Conservation (phyloP, 306 rosid genomes). For the Medicago lupulina region DNA sequence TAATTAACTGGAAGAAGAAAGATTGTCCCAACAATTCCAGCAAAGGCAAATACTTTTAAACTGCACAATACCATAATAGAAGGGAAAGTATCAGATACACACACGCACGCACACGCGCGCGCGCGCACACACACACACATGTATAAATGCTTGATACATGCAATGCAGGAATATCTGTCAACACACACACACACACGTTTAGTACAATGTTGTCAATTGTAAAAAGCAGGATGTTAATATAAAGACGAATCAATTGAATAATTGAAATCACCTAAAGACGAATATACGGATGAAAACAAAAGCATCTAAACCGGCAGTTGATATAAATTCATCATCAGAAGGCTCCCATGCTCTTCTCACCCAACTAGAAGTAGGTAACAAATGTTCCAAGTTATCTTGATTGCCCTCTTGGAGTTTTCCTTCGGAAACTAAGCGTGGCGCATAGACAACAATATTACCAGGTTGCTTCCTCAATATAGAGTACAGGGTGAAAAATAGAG, state of each 20-base stretch:
- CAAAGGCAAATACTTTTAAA: conserved; percentile 68
- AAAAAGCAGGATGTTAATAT: too few relatives aligned
- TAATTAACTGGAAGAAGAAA: conserved; percentile 83
- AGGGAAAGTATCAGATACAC: conserved; percentile 30
- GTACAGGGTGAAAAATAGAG: conserved; percentile 64
- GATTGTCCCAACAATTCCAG: conserved; percentile 65
- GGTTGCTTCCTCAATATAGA: conserved; percentile 75
- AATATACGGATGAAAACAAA: conserved; percentile 79
- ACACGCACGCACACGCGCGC: neutral
- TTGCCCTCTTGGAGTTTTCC: conserved; percentile 30
- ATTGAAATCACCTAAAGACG: conserved; percentile 62
- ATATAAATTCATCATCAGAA: conserved; percentile 69
- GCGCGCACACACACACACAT: too few relatives aligned
- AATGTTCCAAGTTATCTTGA: conserved; percentile 54
- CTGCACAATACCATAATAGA: conserved; percentile 48
- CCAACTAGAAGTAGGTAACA: conserved; percentile 70
- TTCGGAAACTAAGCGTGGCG: conserved; percentile 64
- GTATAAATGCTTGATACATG: too few relatives aligned
- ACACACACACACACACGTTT: too few relatives aligned
- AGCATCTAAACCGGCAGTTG: conserved; percentile 70
- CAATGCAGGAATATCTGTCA: too few relatives aligned
- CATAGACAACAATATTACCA: conserved; percentile 58
- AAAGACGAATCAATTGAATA: conserved; percentile 24
- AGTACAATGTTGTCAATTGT: too few relatives aligned
- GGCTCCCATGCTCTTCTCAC: conserved; percentile 68